Percentiles rank a stretch among this genome's conserved stretches.
Conservation (phyloP, 305 asterid genomes). For the Fraxinus baroniana region DNA sequence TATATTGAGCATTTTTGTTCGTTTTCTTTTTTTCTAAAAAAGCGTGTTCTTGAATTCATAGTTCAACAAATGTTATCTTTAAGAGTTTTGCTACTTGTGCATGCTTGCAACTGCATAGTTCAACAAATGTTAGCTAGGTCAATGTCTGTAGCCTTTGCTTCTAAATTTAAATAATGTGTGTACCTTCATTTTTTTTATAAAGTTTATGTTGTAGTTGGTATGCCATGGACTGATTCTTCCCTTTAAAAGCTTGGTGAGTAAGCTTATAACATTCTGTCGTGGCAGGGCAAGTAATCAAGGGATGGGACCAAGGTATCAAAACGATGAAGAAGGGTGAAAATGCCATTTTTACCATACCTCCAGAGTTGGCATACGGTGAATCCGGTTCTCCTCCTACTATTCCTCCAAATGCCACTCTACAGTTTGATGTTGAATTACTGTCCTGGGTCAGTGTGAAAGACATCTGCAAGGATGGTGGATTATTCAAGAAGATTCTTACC, state of each 20-base stretch:
- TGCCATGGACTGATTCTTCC: background rate
- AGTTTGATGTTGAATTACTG: conserved; percentile 82
- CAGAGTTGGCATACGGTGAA: conserved; percentile 82
- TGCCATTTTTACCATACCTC: conserved; percentile 81
- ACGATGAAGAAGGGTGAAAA: conserved; percentile 96
- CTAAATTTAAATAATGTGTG: background rate
- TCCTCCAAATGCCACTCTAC: conserved; percentile 86
- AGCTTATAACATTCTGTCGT: conserved; percentile 2
- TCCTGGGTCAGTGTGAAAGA: conserved; percentile 95
- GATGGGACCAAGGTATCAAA: conserved; percentile 87
- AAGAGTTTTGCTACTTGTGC: background rate
- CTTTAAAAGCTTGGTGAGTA: background rate
- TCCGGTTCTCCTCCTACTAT: conserved; percentile 93
- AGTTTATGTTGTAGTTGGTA: background rate
- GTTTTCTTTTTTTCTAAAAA: no score
- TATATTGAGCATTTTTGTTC: background rate
- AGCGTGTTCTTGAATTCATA: background rate
- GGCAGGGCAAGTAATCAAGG: conserved; percentile 90
- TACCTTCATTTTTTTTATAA: background rate
- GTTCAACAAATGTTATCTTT: background rate
- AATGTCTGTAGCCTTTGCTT: background rate
- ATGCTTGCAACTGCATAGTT: background rate
- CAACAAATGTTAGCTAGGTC: background rate
- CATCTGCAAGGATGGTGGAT: conserved; percentile 92
- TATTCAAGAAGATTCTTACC: conserved; percentile 69